phyloP scores from a whole-genome alignment of 176 grass and related monocot species.

The Cymbopogon citratus region DNA sequence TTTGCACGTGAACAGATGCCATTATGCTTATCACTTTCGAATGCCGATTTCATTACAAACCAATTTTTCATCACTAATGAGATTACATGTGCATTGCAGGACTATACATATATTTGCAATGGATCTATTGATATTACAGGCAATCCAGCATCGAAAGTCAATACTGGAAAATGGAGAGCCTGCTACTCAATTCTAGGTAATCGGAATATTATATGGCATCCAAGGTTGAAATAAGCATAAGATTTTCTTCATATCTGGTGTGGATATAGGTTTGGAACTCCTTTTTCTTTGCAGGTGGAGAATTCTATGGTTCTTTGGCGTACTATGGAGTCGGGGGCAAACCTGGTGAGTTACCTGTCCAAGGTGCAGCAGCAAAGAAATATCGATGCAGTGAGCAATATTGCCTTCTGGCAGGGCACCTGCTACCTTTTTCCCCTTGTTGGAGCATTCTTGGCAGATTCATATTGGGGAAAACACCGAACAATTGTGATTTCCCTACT shows the following conservation, averaged over 20 bases:
- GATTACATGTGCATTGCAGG: background rate
- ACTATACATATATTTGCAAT: background rate
- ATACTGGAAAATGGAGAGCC: slow-evolving; percentile 27
- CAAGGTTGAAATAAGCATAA: too few relatives aligned
- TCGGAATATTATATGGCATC: background rate
- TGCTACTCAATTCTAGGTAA: slow-evolving; percentile 34
- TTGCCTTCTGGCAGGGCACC: slow-evolving; percentile 47
- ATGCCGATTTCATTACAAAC: too few relatives aligned
- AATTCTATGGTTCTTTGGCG: slow-evolving; percentile 48
- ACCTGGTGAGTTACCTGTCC: slow-evolving; percentile 60
- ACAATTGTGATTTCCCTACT: slow-evolving; percentile 42
- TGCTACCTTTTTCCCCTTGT: slow-evolving; percentile 50
- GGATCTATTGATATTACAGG: slow-evolving; percentile 13
- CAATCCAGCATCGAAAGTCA: background rate
- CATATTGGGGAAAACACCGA: slow-evolving; percentile 60
- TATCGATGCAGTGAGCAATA: slow-evolving; percentile 36
- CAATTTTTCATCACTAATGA: too few relatives aligned
- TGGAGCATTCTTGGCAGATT: slow-evolving; percentile 64
- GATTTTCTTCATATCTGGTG: too few relatives aligned
- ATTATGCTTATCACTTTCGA: too few relatives aligned
- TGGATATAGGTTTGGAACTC: background rate
- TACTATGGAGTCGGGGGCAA: slow-evolving; percentile 52
- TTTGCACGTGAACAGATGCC: too few relatives aligned
- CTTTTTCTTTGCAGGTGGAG: slow-evolving; percentile 17
- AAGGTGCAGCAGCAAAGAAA: slow-evolving; percentile 50